Base-by-base conservation (phyloP, 345 rosid species). In the Draba incana region DNA sequence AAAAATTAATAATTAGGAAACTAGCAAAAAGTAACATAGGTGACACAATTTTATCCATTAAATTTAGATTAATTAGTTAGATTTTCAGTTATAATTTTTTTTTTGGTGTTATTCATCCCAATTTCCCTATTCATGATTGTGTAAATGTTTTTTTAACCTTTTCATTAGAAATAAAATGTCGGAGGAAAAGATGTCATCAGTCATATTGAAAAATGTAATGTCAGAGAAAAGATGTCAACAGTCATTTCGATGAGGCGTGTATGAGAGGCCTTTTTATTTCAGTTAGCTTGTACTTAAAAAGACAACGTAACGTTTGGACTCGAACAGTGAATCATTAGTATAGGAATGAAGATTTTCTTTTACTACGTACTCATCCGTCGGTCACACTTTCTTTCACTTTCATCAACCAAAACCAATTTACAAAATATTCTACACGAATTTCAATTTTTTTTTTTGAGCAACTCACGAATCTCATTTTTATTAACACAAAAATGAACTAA, bases 231-330 rank as follows among this genome's bases (percentile, higher is more conserved):
- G 11, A 31, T 45, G 43, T 62, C 66, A 46, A n/a, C 57, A 50
- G 48, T 37, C 57, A 23, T 61, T 3, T 9, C 57, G 33, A 43
- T 12, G 53, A 64, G 10, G 59, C 65, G 59, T 64, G 70, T 64
- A 20, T 10, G 37, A 56, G 33, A 62, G 68, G 49, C 1, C 20
- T 20, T 45, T 45, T 15, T 10, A 5, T 35, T 9, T 47, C 49
- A 71, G 30, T 31, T 33, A 45, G 38, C 37, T 53, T 64, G 11
- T 11, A 54, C 11, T 42, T 5, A 5, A 35, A 14, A 35, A 10
- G 63, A 62, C 69, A 62, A 62, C 48, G 20, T 20, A 20, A 20
- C 8, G 6, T 33, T 33, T 33, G 6, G 37, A 35, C 10, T 35
- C 39, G 37, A 7, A 33, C 23, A n/a, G 37, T 14, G 2, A 53